Base-by-base conservation (phyloP, 495 filamentous ascomycete genomes). In the Annulohypoxylon moriforme region DNA sequence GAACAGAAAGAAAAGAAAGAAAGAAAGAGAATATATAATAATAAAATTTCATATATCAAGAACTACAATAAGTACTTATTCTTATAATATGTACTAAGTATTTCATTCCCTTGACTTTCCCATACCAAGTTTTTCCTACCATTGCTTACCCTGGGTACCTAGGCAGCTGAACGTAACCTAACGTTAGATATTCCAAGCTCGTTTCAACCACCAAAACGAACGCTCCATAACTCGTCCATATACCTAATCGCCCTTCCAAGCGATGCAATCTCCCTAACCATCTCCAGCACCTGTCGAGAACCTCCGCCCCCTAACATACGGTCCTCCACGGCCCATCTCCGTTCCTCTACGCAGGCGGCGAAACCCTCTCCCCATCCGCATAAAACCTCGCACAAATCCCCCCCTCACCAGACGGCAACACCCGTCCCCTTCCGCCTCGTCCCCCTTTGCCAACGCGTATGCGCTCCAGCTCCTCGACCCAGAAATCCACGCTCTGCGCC, bases 401-500 rank as follows among this genome's bases (percentile, higher is more conserved):
- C 1, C 16, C 50, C n/a, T 20, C 50, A 1, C 25, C 22, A 4
- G 20, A 2, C 7, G 3, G 22, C 16, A 47, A 7, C 50, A 20
- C 25, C 44, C 16, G 24, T 2, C 27, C 31, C 63, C 38, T 7
- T 13, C 27, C 33, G 4, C 16, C 11, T 16, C 31, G 8, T 44
- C 64, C 40, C 38, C 44, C 53, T 50, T 69, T 25, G 73, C 29
- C 40, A 7, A 44, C 40, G 5, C 40, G 40, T 8, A 82, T 75
- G 63, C 76, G 75, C 69, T 84, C 84, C 73, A 87, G 85, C 57
- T 85, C 59, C 2, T 69, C 68, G 46, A 81, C 49, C 59, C 83
- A 82, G 0, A 83, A 80, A 9, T 62, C 76, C 27, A 68, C 60
- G 74, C 89, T 86, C 81, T 94, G 89, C 46, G 89, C 90, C 4